Conservation (phyloP, 2,329 filamentous ascomycete species). For the Colletotrichum tofieldiae region DNA sequence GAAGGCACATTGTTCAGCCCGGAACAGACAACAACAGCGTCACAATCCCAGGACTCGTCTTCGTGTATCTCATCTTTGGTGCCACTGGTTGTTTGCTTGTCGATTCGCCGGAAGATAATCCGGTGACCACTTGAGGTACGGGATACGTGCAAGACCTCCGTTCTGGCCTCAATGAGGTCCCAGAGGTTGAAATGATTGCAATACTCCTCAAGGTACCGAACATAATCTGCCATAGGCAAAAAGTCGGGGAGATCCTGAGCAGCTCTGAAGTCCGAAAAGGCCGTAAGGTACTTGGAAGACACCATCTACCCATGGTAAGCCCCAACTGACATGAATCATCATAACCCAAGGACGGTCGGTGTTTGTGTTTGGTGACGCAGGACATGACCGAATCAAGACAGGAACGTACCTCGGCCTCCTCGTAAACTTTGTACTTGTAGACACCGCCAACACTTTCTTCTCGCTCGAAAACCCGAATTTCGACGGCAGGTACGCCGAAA, state of each 20-base stretch:
- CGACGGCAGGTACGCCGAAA: conserved; percentile 56
- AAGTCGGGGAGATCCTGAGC: conserved; percentile 61
- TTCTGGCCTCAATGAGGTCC: conserved; percentile 54
- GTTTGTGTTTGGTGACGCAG: no score
- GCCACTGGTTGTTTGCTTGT: conserved; percentile 13
- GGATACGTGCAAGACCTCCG: conserved; percentile 50
- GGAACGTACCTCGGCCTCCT: conserved; percentile 60
- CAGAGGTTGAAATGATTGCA: conserved; percentile 56
- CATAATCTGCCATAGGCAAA: conserved; percentile 57
- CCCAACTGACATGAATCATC: no score
- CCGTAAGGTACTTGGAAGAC: conserved; percentile 65
- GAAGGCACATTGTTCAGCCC: conserved; percentile 61
- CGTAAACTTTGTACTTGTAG: conserved; percentile 63
- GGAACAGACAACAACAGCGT: conserved; percentile 63
- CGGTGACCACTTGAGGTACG: conserved; percentile 34
- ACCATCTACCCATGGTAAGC: conserved; percentile 54
- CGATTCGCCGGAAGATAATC: conserved; percentile 10
- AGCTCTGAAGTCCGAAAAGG: conserved; percentile 66
- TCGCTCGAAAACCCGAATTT: conserved; percentile 62
- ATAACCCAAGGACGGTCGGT: background rate
- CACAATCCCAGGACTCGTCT: conserved; percentile 53
- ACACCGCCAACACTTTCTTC: conserved; percentile 62
- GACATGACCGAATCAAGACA: background rate
- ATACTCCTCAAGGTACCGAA: conserved; percentile 61
- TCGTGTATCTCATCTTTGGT: background rate